These are phyloP conservation scores for Mucor plumbeus DNA, from an alignment of 371 early-diverging fungal species.

Conservation along the genomic window DNA sequence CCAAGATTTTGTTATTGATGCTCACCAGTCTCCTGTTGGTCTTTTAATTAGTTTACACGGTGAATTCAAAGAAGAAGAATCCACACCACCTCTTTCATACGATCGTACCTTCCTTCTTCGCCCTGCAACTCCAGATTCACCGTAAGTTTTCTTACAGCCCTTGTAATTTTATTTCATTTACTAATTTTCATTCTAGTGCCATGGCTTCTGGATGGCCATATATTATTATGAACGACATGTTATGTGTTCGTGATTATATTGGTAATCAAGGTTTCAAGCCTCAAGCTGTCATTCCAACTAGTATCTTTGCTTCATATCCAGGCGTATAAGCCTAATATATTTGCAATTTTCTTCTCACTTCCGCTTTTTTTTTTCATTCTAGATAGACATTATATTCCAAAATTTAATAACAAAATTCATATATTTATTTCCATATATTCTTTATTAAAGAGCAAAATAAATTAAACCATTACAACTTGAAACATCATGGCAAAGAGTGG, in stretches of 20 bases:
- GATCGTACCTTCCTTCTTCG: constrained; percentile 62
- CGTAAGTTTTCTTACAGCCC: constrained; percentile 36
- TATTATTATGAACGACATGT: constrained; percentile 58
- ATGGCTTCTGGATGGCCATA: constrained; percentile 55
- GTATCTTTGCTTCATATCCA: constrained; percentile 28
- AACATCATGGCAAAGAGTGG: too few species aligned
- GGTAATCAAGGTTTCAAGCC: constrained; percentile 44
- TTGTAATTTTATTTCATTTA: background rate
- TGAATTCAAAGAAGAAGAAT: constrained; percentile 57
- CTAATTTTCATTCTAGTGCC: constrained; percentile 33
- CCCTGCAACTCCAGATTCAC: constrained; percentile 55
- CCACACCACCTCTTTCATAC: constrained; percentile 45
- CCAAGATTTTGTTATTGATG: constrained; percentile 57
- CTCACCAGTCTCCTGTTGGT: constrained; percentile 51
- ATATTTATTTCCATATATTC: background rate
- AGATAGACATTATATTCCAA: background rate
- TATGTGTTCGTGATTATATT: constrained; percentile 55
- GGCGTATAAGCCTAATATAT: background rate
- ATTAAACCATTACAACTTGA: too few species aligned
- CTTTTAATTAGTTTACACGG: constrained; percentile 53
- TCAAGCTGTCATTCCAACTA: constrained; percentile 19
- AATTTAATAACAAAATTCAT: background rate
- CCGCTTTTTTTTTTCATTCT: background rate
- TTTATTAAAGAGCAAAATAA: background rate
- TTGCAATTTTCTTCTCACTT: background rate